Evolutionary conservation across 1,139 yeast species (phyloP).

Genomic region (Geotrichum australiense): DNA sequence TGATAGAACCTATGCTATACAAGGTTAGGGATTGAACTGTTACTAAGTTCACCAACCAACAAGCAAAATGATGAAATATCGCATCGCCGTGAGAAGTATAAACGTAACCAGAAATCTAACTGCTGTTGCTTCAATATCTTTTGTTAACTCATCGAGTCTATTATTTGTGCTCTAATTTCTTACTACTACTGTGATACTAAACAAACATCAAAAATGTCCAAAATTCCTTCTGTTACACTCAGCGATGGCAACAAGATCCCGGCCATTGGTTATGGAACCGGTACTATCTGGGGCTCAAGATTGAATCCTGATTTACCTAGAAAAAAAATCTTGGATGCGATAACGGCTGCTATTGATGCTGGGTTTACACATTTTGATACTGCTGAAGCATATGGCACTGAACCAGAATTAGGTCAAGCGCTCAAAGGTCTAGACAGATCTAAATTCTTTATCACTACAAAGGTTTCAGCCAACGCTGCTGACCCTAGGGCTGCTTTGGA

Average conservation of each 20-base stretch:
- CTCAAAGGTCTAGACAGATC: conserved; percentile 35
- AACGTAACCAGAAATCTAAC: too few relatives aligned
- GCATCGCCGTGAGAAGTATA: too few relatives aligned
- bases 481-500: conserved; percentile 48
- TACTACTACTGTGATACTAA: too few relatives aligned
- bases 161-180: too few relatives aligned
- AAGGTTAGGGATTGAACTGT: too few relatives aligned
- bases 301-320: conserved; percentile 21
- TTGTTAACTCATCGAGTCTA: too few relatives aligned
- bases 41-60: too few relatives aligned
- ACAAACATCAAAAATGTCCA: too few relatives aligned
- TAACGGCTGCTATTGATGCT: conserved; percentile 41
- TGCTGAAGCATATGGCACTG: conserved; percentile 61
- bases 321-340: conserved; percentile 39
- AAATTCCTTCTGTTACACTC: conserved; percentile 25
- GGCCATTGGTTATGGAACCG: conserved; percentile 50
- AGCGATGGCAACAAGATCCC: conserved; percentile 35
- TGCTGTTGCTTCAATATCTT: too few relatives aligned
- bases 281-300: conserved; percentile 50
- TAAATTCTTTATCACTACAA: conserved; percentile 47
- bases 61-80: too few relatives aligned
- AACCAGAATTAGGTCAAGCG: conserved; percentile 53
- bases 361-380: conserved; percentile 52
- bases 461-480: conserved; percentile 33
- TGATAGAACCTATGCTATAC: too few relatives aligned